These are phyloP conservation scores for Colletotrichum theobromicola DNA, from an alignment of 2,329 filamentous ascomycete genomes.

Conservation along the genomic window DNA sequence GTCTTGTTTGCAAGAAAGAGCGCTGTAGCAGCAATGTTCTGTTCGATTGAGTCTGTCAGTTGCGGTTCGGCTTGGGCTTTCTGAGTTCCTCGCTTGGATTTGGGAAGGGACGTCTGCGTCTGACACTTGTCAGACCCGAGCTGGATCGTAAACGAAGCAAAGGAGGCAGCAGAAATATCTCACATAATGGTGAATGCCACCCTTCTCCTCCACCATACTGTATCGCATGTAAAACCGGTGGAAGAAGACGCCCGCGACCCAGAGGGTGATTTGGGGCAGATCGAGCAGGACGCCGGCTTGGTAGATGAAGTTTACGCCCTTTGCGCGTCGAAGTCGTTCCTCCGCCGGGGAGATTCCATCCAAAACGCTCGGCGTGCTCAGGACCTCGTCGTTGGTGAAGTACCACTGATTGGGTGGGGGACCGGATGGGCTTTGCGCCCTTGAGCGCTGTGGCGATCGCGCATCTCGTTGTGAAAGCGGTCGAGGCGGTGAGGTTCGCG, in stretches of 20 bases:
- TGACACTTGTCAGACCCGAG: slow-evolving; percentile 14
- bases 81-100: slow-evolving; percentile 13
- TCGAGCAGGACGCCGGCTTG: slow-evolving; percentile 93
- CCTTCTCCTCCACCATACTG: slow-evolving; percentile 77
- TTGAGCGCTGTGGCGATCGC: slow-evolving; percentile 42
- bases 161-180: slow-evolving; percentile 33
- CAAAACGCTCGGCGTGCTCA: slow-evolving; percentile 81
- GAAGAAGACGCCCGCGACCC: slow-evolving; percentile 92
- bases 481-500: slow-evolving; percentile 60
- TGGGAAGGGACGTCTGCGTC: slow-evolving; percentile 5
- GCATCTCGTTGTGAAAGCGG: slow-evolving; percentile 47
- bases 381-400: slow-evolving; percentile 83
- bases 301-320: slow-evolving; percentile 95
- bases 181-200: slow-evolving; percentile 89
- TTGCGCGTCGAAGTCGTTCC: slow-evolving; percentile 81
- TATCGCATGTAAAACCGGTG: slow-evolving; percentile 94
- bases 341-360: slow-evolving; percentile 80
- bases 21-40: slow-evolving; percentile 87
- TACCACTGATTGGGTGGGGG: slow-evolving; percentile 76
- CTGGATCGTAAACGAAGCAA: neutral
- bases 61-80: slow-evolving; percentile 2
- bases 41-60: slow-evolving; percentile 23
- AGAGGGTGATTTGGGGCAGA: slow-evolving; percentile 88
- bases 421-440: slow-evolving; percentile 21
- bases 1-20: slow-evolving; percentile 97